Evolutionary conservation across 371 early-diverging fungal species (phyloP).

Genomic region (Umbelopsis sp.): DNA sequence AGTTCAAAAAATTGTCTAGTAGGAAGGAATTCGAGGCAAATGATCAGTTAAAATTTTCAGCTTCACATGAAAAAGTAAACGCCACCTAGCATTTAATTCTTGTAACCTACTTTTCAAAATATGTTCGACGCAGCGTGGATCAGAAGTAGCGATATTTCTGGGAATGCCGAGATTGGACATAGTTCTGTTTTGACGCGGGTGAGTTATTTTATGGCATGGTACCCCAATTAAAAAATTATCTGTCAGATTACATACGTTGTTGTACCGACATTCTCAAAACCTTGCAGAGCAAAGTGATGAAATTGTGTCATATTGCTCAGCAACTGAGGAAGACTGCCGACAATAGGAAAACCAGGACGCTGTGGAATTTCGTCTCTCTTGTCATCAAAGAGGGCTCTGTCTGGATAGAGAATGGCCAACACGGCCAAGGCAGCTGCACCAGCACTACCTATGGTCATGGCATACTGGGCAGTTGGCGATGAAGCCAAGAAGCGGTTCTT

Average conservation of each 20-base stretch:
- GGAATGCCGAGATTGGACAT: constrained; percentile 33
- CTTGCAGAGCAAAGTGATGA: constrained; percentile 28
- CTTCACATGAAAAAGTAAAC: too few species aligned
- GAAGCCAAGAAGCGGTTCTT: not conserved
- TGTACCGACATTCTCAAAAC: constrained; percentile 21
- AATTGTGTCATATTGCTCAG: constrained; percentile 23
- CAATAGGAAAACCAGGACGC: constrained; percentile 27
- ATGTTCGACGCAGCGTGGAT: constrained; percentile 34
- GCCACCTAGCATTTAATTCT: not conserved
- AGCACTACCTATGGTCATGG: constrained; percentile 28
- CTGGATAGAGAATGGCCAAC: constrained; percentile 29
- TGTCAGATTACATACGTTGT: constrained; percentile 20
- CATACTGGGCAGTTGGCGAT: constrained; percentile 4
- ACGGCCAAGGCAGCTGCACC: constrained; percentile 27
- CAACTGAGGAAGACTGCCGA: constrained; percentile 28
- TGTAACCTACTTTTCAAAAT: constrained; percentile 30
- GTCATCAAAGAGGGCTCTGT: constrained; percentile 35
- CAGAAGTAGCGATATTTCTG: constrained; percentile 26
- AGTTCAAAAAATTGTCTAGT: constrained; percentile 30
- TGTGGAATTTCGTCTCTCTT: constrained; percentile 21
- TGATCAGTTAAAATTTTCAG: not conserved
- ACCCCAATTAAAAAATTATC: constrained; percentile 15
- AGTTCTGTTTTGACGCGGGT: constrained; percentile 18
- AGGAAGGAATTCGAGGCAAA: not conserved
- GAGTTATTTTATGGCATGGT: not conserved